phyloP scores from a whole-genome alignment of 2,329 filamentous ascomycete species.

The Waltergamsia citrina region DNA sequence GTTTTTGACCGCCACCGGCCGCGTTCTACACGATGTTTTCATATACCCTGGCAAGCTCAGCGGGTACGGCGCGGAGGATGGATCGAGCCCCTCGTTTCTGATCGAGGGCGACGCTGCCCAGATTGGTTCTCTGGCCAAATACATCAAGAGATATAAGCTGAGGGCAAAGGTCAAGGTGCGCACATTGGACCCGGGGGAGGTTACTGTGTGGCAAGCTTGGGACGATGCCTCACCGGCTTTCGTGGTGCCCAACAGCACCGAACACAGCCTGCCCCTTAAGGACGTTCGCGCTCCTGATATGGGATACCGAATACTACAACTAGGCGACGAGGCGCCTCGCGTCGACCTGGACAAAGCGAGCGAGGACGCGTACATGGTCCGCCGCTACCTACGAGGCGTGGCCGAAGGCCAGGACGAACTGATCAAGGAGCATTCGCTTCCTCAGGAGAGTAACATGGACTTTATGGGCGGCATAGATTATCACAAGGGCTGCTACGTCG shows the following conservation, averaged over 20 bases:
- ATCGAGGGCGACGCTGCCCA: constrained; percentile 74
- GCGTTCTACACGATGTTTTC: constrained; percentile 83
- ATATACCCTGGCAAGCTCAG: constrained; percentile 52
- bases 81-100: constrained; percentile 42
- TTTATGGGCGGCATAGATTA: constrained; percentile 81
- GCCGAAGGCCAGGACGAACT: constrained; percentile 82
- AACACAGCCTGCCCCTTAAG: background rate
- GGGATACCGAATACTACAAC: constrained; percentile 38
- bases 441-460: constrained; percentile 86
- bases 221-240: constrained; percentile 29
- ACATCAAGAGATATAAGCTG: constrained; percentile 79
- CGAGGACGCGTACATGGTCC: constrained; percentile 58
- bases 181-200: constrained; percentile 54
- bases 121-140: constrained; percentile 51
- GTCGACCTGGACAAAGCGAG: constrained; percentile 35
- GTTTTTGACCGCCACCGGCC: constrained; percentile 78
- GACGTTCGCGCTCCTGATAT: constrained; percentile 34
- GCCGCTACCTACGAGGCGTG: constrained; percentile 71
- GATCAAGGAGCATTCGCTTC: constrained; percentile 58
- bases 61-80: constrained; percentile 14
- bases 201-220: constrained; percentile 68
- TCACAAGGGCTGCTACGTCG: constrained; percentile 92
- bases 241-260: constrained; percentile 47
- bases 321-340: constrained; percentile 17
- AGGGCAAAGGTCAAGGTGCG: constrained; percentile 67